A percentile compares a stretch with the other conserved stretches of the same genome.
Evolutionary conservation across 164 flowering plant genomes (phyloP).

Genomic region (Houttuynia cordata): DNA sequence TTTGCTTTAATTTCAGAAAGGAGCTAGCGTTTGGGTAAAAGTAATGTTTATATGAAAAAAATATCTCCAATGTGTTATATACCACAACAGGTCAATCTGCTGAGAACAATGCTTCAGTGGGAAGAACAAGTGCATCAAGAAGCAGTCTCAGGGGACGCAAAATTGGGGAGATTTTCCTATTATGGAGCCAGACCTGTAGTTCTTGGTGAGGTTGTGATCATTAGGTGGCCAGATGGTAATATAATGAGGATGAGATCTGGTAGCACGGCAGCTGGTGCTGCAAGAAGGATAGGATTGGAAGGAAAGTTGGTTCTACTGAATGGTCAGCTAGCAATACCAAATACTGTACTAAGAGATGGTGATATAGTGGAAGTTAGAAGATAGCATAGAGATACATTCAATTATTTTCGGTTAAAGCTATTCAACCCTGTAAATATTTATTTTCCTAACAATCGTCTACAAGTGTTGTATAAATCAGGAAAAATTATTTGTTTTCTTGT

Average conservation of each 20-base stretch:
- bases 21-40: too few species aligned
- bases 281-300: conserved; percentile 58
- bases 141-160: conserved; percentile 26
- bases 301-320: conserved; percentile 75
- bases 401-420: too few species aligned
- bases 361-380: background rate
- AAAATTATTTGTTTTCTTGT: too few species aligned
- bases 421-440: too few species aligned
- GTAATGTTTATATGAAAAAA: background rate
- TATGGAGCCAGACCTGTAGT: conserved; percentile 13
- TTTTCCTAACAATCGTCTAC: too few species aligned
- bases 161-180: conserved; percentile 2
- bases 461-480: too few species aligned
- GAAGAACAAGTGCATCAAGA: conserved; percentile 71
- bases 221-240: conserved; percentile 79
- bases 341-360: background rate
- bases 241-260: conserved; percentile 69
- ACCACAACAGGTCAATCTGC: conserved; percentile 41
- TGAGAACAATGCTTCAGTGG: conserved; percentile 94
- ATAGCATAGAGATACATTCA: background rate
- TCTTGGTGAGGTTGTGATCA: conserved; percentile 68
- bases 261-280: conserved; percentile 96
- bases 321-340: conserved; percentile 9
- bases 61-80: background rate
- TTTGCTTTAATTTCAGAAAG: too few species aligned